phyloP scores from a whole-genome alignment of 2,329 filamentous ascomycete genomes.

The Pseudocercospora fuligena region DNA sequence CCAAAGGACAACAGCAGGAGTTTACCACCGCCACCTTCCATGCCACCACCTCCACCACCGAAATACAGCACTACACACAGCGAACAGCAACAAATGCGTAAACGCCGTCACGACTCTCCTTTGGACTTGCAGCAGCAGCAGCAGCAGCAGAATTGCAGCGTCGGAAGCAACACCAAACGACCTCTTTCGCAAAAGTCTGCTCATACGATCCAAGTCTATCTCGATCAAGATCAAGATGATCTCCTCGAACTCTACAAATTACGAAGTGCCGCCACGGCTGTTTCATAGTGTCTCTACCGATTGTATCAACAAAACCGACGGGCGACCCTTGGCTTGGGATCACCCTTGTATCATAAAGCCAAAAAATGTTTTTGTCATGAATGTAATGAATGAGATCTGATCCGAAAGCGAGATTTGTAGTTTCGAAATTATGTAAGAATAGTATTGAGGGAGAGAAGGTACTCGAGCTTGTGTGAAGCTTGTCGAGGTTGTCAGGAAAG shows the following conservation, averaged over 20 bases:
- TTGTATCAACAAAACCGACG: background rate
- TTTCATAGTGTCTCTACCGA: slow-evolving; percentile 10
- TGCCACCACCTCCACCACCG: slow-evolving; percentile 1
- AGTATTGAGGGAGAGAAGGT: background rate
- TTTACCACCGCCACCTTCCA: background rate
- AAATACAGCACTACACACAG: slow-evolving; percentile 2
- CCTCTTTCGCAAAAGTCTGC: slow-evolving; percentile 17
- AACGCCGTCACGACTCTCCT: slow-evolving; percentile 23
- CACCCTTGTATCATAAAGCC: slow-evolving; percentile 8
- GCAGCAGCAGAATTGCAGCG: background rate
- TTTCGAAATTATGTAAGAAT: background rate
- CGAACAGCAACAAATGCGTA: slow-evolving; percentile 14
- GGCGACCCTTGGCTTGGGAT: background rate
- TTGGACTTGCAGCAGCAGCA: background rate
- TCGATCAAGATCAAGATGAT: slow-evolving; percentile 31
- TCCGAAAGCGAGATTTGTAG: background rate
- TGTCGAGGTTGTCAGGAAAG: background rate
- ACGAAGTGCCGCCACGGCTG: slow-evolving; percentile 4
- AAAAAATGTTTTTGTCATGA: slow-evolving; percentile 7
- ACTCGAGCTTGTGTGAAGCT: background rate
- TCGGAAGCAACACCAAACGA: slow-evolving; percentile 10
- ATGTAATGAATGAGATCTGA: slow-evolving; percentile 9
- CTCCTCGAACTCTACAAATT: slow-evolving; percentile 25
- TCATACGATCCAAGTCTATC: slow-evolving; percentile 35
- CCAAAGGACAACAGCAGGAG: slow-evolving; percentile 6